Evolutionary conservation across 345 rosid genomes (phyloP).

Genomic region (Gossypium turneri): DNA sequence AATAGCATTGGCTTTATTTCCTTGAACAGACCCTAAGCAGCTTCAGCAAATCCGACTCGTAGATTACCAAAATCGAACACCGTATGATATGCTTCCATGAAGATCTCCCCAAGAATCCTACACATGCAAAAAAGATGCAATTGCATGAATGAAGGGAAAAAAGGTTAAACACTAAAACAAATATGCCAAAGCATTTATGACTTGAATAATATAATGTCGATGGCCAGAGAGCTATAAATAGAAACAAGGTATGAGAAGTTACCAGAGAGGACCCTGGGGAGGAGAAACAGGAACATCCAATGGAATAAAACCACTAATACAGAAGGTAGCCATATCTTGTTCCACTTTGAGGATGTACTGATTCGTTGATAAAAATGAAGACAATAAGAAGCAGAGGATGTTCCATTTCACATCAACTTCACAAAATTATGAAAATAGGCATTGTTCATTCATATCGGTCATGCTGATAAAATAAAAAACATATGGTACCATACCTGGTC

Average conservation of each 20-base stretch:
- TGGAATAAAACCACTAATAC: constrained; percentile 68
- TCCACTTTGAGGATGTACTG: constrained; percentile 71
- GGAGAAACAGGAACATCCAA: constrained; percentile 61
- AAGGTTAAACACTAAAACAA: not conserved
- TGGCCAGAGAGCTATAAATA: not conserved
- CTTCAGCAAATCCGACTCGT: constrained; percentile 16
- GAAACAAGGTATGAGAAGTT: constrained; percentile 13
- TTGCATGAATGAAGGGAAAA: not conserved
- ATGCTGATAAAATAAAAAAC: not conserved
- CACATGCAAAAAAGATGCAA: not conserved
- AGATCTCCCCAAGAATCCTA: constrained; percentile 17
- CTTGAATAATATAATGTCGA: not conserved
- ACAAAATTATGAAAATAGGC: not conserved
- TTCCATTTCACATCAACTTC: not conserved
- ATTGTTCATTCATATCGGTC: no score
- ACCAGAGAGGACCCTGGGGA: constrained; percentile 71
- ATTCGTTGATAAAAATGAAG: not conserved
- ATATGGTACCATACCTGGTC: constrained; percentile 47
- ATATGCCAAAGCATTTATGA: not conserved
- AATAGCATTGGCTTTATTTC: not conserved
- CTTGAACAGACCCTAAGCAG: not conserved
- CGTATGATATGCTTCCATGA: constrained; percentile 18
- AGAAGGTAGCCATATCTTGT: constrained; percentile 39
- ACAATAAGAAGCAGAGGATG: not conserved
- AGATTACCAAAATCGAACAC: constrained; percentile 17